phyloP scores from a whole-genome alignment of 768 basidiomycete genomes.

The Boletales sp. region DNA sequence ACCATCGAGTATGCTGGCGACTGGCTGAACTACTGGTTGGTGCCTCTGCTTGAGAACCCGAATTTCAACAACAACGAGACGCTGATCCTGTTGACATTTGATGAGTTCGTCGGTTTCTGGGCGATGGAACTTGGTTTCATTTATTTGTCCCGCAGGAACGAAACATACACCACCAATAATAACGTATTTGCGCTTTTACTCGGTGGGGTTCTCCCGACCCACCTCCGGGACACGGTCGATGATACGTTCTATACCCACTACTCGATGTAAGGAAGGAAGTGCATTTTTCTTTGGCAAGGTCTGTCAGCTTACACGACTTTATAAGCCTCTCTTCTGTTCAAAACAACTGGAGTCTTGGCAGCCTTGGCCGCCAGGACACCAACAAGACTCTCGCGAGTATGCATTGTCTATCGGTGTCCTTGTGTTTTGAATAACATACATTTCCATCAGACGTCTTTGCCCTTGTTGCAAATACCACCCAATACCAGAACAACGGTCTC shows the following conservation, averaged over 20 bases:
- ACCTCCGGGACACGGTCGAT: slow-evolving; percentile 44
- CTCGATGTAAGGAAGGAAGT: slow-evolving; percentile 32
- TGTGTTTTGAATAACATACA: neutral
- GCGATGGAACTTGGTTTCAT: neutral
- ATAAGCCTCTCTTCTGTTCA: slow-evolving; percentile 47
- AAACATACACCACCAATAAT: slow-evolving; percentile 41
- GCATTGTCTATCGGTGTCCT: neutral
- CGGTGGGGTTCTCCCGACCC: slow-evolving; percentile 43
- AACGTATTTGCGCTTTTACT: slow-evolving; percentile 42
- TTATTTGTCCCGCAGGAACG: slow-evolving; percentile 15
- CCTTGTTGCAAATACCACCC: slow-evolving; percentile 45
- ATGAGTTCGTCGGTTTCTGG: slow-evolving; percentile 43
- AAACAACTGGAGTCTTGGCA: slow-evolving; percentile 59
- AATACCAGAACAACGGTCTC: slow-evolving; percentile 39
- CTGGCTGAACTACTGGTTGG: slow-evolving; percentile 50
- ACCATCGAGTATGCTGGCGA: slow-evolving; percentile 41
- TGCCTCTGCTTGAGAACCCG: slow-evolving; percentile 46
- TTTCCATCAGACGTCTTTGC: slow-evolving; percentile 44
- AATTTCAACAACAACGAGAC: slow-evolving; percentile 54
- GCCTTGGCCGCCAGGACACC: slow-evolving; percentile 55
- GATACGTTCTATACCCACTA: slow-evolving; percentile 59
- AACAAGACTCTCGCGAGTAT: slow-evolving; percentile 37
- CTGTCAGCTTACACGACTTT: neutral
- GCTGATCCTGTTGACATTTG: slow-evolving; percentile 59
- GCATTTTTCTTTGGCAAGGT: neutral